Conservation (phyloP, 768 basidiomycete genomes). For the Trametes maxima region DNA sequence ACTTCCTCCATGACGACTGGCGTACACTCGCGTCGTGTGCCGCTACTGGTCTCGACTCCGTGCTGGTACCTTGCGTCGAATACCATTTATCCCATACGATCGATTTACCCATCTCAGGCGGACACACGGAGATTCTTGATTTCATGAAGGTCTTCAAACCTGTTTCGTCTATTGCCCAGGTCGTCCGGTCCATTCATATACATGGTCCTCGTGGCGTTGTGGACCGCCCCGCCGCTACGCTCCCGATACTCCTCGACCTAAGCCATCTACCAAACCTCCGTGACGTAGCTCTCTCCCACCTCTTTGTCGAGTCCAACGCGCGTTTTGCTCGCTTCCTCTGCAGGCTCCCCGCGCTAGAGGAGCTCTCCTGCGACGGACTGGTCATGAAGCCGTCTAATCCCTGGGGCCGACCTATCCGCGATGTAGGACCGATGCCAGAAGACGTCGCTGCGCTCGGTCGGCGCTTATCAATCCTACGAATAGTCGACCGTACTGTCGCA, state of each 20-base stretch:
- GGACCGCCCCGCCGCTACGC: neutral
- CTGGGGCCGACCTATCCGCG: no score
- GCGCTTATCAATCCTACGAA: no score
- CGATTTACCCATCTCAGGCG: neutral
- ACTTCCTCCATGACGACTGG: constrained; percentile 8
- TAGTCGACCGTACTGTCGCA: no score
- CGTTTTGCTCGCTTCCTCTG: neutral
- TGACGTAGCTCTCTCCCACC: neutral
- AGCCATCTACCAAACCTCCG: neutral
- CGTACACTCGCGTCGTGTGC: neutral
- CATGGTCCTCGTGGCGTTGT: neutral
- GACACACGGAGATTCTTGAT: neutral
- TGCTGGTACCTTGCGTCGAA: neutral
- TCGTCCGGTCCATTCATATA: neutral
- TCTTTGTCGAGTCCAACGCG: neutral
- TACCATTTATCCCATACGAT: neutral
- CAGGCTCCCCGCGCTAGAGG: neutral
- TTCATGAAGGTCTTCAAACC: neutral
- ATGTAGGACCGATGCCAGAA: no score
- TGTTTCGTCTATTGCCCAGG: neutral
- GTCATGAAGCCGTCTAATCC: no score
- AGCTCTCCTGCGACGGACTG: neutral
- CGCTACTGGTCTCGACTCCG: neutral
- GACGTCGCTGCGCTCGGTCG: no score
- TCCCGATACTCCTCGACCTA: neutral